Evolutionary conservation across 1,284 basidiomycete species (phyloP).

Genomic region (Pascua sp.): DNA sequence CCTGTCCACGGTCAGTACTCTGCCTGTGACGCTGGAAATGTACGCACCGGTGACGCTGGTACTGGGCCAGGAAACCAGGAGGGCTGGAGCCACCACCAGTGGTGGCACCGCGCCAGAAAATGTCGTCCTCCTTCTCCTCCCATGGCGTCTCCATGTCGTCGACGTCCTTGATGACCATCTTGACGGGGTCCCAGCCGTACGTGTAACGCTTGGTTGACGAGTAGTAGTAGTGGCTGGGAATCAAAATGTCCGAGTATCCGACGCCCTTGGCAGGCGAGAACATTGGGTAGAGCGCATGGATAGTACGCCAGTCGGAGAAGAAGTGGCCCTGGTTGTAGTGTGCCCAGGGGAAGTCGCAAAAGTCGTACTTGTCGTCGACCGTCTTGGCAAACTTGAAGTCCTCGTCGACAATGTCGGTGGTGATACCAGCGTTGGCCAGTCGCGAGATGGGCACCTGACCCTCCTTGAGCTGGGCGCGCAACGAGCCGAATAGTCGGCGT

Average conservation of each 20-base stretch:
- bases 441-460: constrained; percentile 49
- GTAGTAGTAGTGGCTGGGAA: constrained; percentile 92
- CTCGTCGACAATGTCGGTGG: constrained; percentile 50
- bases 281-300: constrained; percentile 78
- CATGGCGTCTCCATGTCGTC: constrained; percentile 79
- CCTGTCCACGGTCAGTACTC: constrained; percentile 46
- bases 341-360: constrained; percentile 74
- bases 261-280: constrained; percentile 80
- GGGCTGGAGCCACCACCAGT: constrained; percentile 88
- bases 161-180: constrained; percentile 63
- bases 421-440: constrained; percentile 48
- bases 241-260: constrained; percentile 82
- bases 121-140: constrained; percentile 52
- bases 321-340: constrained; percentile 86
- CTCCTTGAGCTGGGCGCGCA: constrained; percentile 55
- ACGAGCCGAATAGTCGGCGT: constrained; percentile 72
- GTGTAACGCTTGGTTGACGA: constrained; percentile 75
- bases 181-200: constrained; percentile 81
- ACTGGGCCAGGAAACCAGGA: constrained; percentile 73
- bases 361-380: constrained; percentile 66
- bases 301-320: constrained; percentile 89
- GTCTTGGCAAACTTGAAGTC: constrained; percentile 61
- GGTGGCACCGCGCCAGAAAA: constrained; percentile 71
- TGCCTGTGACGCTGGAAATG: constrained; percentile 6
- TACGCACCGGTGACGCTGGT: constrained; percentile 77